Evolutionary conservation across 768 basidiomycete species (phyloP).

Genomic region (Harrya chromipes): DNA sequence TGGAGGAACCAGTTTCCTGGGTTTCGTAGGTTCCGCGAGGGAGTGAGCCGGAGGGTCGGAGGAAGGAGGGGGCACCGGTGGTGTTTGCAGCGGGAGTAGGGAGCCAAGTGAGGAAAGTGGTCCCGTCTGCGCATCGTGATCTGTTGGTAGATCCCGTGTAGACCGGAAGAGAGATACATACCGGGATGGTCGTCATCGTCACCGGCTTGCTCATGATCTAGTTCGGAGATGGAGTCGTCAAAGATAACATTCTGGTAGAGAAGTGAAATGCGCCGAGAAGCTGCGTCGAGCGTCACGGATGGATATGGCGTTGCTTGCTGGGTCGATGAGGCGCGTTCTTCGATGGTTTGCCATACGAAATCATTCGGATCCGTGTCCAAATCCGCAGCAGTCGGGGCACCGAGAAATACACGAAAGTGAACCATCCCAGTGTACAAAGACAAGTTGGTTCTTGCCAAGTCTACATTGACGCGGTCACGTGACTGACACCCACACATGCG

Average conservation of each 20-base stretch:
- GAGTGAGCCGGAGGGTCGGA: constrained; percentile 28
- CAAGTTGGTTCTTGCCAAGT: too few species aligned
- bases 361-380: constrained; percentile 32
- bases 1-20: constrained; percentile 45
- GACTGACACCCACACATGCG: constrained; percentile 14
- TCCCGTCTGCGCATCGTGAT: constrained; percentile 36
- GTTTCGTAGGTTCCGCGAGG: constrained; percentile 35
- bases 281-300: constrained; percentile 58
- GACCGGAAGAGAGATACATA: constrained; percentile 11
- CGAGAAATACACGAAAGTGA: constrained; percentile 51
- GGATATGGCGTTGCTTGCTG: constrained; percentile 25
- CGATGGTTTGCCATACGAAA: constrained; percentile 48
- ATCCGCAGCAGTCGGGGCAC: constrained; percentile 39
- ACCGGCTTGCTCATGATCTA: constrained; percentile 21
- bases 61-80: constrained; percentile 23
- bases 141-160: constrained; percentile 4
- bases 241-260: constrained; percentile 76
- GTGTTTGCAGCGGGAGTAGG: constrained; percentile 38
- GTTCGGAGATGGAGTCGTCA: constrained; percentile 40
- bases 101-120: constrained; percentile 57
- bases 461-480: constrained; percentile 26
- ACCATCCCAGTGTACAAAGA: constrained; percentile 24
- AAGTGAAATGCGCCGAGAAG: constrained; percentile 64
- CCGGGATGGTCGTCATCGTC: constrained; percentile 14
- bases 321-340: constrained; percentile 13